Conservation (phyloP, 2,329 filamentous ascomycete genomes). For the Fusarium illudens region DNA sequence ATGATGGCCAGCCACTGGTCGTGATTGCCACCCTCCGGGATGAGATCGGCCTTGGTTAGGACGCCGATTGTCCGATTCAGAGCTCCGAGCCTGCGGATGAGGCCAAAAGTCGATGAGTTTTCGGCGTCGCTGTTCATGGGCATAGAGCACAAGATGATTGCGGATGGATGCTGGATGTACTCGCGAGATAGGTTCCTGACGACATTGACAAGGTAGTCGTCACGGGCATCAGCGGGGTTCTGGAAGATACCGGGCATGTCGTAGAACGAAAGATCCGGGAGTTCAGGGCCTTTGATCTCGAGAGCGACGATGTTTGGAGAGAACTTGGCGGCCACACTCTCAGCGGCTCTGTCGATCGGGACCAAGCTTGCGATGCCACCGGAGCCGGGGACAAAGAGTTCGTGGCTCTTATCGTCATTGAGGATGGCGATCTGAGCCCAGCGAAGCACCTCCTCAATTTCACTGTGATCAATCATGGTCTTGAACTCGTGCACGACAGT, state of each 20-base stretch:
- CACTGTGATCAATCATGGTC: conserved; percentile 64
- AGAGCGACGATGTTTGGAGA: conserved; percentile 83
- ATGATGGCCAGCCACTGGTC: conserved; percentile 72
- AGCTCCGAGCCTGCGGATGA: conserved; percentile 67
- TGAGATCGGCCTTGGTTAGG: conserved; percentile 83
- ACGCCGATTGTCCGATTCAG: conserved; percentile 73
- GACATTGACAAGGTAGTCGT: conserved; percentile 74
- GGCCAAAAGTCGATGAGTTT: conserved; percentile 74
- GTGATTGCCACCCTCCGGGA: conserved; percentile 60
- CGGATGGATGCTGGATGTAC: conserved; percentile 74
- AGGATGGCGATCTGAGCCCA: conserved; percentile 82
- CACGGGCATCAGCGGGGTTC: conserved; percentile 68
- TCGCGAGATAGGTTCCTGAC: conserved; percentile 74
- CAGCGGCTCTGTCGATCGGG: conserved; percentile 48
- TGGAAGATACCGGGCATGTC: conserved; percentile 86
- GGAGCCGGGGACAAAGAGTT: conserved; percentile 63
- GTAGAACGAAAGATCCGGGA: conserved; percentile 82
- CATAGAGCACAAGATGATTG: conserved; percentile 79
- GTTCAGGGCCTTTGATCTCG: conserved; percentile 74
- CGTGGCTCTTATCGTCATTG: conserved; percentile 66
- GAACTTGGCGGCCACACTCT: conserved; percentile 69
- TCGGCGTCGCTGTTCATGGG: conserved; percentile 82
- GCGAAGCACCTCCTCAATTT: conserved; percentile 73
- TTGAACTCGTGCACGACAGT: conserved; percentile 66
- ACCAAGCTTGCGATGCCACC: conserved; percentile 51